These are phyloP conservation scores for Candida tibetensis DNA, from an alignment of 805 yeast species.

Conservation along the genomic window DNA sequence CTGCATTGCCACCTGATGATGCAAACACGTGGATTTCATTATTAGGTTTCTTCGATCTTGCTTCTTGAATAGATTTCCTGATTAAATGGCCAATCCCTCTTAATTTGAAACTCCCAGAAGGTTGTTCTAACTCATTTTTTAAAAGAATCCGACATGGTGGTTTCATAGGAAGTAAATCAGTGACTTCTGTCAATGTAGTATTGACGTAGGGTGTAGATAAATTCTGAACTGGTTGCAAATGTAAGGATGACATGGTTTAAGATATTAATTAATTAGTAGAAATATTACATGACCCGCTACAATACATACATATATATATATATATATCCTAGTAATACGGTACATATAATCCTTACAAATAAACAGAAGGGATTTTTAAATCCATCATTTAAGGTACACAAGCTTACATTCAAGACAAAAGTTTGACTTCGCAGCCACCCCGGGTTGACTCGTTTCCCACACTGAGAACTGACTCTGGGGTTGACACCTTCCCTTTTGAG, in stretches of 20 bases:
- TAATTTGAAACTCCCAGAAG: conserved; percentile 56
- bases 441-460: neutral
- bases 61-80: conserved; percentile 26
- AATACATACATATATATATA: no score
- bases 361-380: no score
- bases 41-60: conserved; percentile 16
- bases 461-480: neutral
- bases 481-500: no score
- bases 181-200: conserved; percentile 41
- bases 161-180: conserved; percentile 23
- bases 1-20: conserved; percentile 58
- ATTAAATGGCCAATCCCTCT: conserved; percentile 54
- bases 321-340: no score
- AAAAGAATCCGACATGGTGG: conserved; percentile 41
- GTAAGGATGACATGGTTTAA: conserved; percentile 2
- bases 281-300: no score
- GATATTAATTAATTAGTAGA: no score
- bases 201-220: conserved; percentile 22
- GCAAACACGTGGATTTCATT: conserved; percentile 43
- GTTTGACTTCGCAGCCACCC: neutral
- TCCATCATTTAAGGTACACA: no score
- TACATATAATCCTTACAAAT: no score
- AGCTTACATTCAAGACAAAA: no score
- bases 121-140: conserved; percentile 53
- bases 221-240: conserved; percentile 5